Conservation (phyloP, 257 asterid species). For the Lantana camara region DNA sequence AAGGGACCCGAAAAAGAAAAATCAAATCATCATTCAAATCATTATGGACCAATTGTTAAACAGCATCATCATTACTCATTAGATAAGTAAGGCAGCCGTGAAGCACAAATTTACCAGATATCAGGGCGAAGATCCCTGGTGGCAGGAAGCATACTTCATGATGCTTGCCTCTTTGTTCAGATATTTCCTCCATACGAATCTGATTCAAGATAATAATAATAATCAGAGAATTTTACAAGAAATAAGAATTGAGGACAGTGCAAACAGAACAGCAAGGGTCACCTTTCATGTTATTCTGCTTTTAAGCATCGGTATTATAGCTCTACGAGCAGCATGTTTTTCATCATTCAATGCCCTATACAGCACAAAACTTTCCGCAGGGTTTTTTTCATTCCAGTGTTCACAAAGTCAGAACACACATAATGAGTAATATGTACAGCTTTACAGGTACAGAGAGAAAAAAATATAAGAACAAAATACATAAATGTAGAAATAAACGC, state of each 20-base stretch:
- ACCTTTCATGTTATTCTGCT: conserved; percentile 93
- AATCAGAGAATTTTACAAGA: no score
- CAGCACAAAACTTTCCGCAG: background rate
- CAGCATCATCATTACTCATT: conserved; percentile 40
- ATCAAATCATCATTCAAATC: no score
- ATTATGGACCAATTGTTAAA: conserved; percentile 25
- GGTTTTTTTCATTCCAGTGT: no score
- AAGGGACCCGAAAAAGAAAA: no score
- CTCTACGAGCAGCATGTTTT: conserved; percentile 77
- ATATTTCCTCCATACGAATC: conserved; percentile 82
- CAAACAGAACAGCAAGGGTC: conserved; percentile 14
- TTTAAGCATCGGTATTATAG: conserved; percentile 76
- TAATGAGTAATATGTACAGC: no score
- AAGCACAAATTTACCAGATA: conserved; percentile 57
- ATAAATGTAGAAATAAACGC: no score
- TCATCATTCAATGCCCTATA: conserved; percentile 77
- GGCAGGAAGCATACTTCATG: conserved; percentile 99
- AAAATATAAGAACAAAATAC: no score
- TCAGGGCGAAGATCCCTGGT: conserved; percentile 95
- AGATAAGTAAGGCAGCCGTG: conserved; percentile 23
- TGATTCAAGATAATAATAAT: no score
- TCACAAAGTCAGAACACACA: no score
- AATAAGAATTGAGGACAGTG: no score
- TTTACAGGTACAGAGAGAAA: no score
- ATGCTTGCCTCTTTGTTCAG: conserved; percentile 87